These are phyloP conservation scores for Pestalotiopsis sp. DNA, from an alignment of 2,329 filamentous ascomycete species.

Conservation along the genomic window DNA sequence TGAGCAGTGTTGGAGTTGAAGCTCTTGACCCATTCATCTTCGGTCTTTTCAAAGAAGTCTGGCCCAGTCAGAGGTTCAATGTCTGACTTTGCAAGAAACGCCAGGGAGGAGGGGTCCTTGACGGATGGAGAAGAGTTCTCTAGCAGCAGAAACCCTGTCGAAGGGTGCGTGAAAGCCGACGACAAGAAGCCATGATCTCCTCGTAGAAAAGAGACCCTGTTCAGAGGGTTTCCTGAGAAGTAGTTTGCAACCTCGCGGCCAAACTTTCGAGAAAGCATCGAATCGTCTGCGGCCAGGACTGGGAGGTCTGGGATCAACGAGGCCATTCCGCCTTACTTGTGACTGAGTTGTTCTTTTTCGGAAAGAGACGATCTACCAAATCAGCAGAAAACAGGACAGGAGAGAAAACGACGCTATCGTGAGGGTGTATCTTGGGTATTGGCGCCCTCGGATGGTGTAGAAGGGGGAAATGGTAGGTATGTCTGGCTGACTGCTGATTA, in stretches of 20 bases:
- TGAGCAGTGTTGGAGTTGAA: constrained; percentile 71
- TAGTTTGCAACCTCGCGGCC: constrained; percentile 82
- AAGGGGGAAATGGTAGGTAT: not conserved
- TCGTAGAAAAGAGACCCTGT: constrained; percentile 78
- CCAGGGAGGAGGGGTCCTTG: constrained; percentile 59
- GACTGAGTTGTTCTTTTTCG: not conserved
- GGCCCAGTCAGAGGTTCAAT: constrained; percentile 69
- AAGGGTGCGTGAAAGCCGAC: constrained; percentile 64
- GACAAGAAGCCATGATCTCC: constrained; percentile 69
- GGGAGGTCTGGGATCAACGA: constrained; percentile 42
- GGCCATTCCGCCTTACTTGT: constrained; percentile 27
- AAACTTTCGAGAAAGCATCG: constrained; percentile 75
- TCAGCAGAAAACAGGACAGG: not conserved
- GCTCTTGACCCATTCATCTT: constrained; percentile 69
- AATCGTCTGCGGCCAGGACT: constrained; percentile 48
- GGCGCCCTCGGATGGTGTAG: not conserved
- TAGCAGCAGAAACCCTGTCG: constrained; percentile 74
- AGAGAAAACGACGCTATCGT: not conserved
- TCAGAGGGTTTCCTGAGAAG: constrained; percentile 76
- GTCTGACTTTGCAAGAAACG: constrained; percentile 68
- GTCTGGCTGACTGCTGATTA: constrained; percentile 1
- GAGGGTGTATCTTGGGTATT: not conserved
- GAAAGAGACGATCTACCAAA: not conserved
- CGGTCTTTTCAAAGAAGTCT: constrained; percentile 68
- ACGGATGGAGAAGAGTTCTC: constrained; percentile 76